Evolutionary conservation across 495 filamentous ascomycete genomes (phyloP).

Genomic region (Tuber umbilicatum): DNA sequence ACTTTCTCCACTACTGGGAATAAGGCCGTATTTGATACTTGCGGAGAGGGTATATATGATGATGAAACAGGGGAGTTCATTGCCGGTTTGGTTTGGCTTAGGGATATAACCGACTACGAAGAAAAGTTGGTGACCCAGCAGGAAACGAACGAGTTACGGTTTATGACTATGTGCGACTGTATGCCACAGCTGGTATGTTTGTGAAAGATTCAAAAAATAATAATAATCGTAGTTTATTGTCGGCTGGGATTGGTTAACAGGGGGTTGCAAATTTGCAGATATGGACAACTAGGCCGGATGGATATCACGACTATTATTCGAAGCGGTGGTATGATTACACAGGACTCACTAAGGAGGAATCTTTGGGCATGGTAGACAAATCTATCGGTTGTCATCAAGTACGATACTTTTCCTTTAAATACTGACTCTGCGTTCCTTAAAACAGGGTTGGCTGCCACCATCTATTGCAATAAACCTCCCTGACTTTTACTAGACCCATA

Average conservation of each 20-base stretch:
- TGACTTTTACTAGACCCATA: constrained; percentile 12
- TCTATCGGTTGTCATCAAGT: constrained; percentile 8
- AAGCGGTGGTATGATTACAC: constrained; percentile 67
- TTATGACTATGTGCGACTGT: constrained; percentile 61
- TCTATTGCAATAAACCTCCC: constrained; percentile 47
- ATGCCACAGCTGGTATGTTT: constrained; percentile 58
- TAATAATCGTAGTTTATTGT: neutral
- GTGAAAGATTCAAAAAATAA: neutral
- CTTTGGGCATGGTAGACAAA: constrained; percentile 42
- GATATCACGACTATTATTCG: constrained; percentile 60
- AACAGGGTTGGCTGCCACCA: constrained; percentile 41
- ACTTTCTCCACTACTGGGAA: constrained; percentile 48
- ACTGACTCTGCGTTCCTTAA: constrained; percentile 23
- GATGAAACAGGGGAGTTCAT: constrained; percentile 59
- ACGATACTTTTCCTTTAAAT: neutral
- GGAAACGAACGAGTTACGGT: constrained; percentile 58
- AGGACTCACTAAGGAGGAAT: constrained; percentile 53
- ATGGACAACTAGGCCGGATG: constrained; percentile 58
- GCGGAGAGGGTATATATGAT: constrained; percentile 55
- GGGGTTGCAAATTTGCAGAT: constrained; percentile 36
- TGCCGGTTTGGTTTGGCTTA: constrained; percentile 57
- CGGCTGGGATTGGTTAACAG: neutral
- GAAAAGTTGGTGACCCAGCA: constrained; percentile 56
- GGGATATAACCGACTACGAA: constrained; percentile 58
- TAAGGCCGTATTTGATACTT: constrained; percentile 52